Percentiles rank a stretch among this genome's conserved stretches.
phyloP scores from a whole-genome alignment of 371 early-diverging fungal genomes.

The Basidiobolus meristosporus region DNA sequence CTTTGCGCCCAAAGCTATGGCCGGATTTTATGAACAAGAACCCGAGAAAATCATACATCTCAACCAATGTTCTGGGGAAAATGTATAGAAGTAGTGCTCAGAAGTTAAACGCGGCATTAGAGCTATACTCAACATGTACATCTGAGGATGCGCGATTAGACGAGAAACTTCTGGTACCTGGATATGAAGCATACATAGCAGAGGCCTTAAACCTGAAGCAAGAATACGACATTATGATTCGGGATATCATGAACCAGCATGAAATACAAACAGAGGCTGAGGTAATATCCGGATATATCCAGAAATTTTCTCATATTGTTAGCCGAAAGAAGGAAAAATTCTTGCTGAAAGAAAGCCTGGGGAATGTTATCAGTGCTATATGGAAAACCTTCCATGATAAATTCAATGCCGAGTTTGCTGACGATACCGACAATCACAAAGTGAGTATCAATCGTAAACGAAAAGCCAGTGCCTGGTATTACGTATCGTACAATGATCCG shows the following conservation, averaged over 20 bases:
- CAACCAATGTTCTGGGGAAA: constrained; percentile 32
- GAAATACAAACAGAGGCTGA: constrained; percentile 26
- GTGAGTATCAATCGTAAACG: too few species aligned
- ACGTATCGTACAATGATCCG: constrained; percentile 48
- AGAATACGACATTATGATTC: constrained; percentile 26
- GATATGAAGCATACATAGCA: constrained; percentile 27
- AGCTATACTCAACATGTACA: too few species aligned
- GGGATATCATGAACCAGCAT: constrained; percentile 41
- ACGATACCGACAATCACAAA: too few species aligned
- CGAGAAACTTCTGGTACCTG: constrained; percentile 18
- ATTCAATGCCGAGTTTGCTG: too few species aligned
- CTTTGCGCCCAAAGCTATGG: constrained; percentile 21
- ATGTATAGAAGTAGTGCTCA: constrained; percentile 28
- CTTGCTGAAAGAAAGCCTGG: too few species aligned
- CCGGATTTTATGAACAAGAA: constrained; percentile 74
- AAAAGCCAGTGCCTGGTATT: constrained; percentile 64
- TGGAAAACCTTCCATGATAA: too few species aligned
- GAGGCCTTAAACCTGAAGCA: constrained; percentile 19
- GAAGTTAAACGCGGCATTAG: too few species aligned
- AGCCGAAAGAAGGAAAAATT: too few species aligned
- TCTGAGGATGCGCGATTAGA: too few species aligned
- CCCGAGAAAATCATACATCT: constrained; percentile 24
- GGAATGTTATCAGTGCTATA: too few species aligned
- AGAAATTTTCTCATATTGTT: too few species aligned
- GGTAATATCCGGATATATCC: constrained; percentile 15